Conservation (phyloP, 306 rosid species). For the Trifolium subterraneum region DNA sequence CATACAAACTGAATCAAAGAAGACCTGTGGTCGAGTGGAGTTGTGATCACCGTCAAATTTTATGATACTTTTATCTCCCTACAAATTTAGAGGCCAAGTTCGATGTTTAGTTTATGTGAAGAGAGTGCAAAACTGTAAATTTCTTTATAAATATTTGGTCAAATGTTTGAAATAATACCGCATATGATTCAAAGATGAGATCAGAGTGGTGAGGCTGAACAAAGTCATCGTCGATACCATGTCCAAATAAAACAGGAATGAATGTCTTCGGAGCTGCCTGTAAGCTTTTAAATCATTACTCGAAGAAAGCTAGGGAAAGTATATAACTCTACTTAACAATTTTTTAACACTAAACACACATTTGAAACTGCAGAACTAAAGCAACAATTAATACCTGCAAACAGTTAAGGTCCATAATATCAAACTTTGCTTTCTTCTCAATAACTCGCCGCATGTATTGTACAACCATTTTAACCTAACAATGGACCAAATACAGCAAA, state of each 20-base stretch:
- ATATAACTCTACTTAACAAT: conserved; percentile 20
- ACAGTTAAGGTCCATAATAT: conserved; percentile 91
- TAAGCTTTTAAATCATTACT: conserved; percentile 39
- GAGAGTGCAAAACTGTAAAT: conserved; percentile 18
- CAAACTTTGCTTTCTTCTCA: conserved; percentile 94
- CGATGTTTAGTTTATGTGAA: conserved; percentile 27
- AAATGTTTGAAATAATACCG: conserved; percentile 54
- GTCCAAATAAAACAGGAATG: conserved; percentile 95
- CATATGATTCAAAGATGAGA: conserved; percentile 70
- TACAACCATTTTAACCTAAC: conserved; percentile 89
- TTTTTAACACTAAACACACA: neutral
- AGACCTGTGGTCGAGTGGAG: conserved; percentile 94
- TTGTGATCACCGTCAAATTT: conserved; percentile 96
- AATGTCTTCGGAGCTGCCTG: conserved; percentile 86
- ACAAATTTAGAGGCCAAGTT: conserved; percentile 40
- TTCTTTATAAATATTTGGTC: neutral
- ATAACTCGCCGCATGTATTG: conserved; percentile 96
- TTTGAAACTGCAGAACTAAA: neutral
- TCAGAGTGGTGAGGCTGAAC: conserved; percentile 84
- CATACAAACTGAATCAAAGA: conserved; percentile 81
- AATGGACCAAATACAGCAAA: conserved; percentile 30
- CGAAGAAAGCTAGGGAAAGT: conserved; percentile 33
- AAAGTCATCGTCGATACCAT: conserved; percentile 80
- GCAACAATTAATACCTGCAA: conserved; percentile 63
- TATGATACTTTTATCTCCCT: conserved; percentile 89